phyloP scores from a whole-genome alignment of 495 filamentous ascomycete genomes.

The Rhizodiscina lignyota region DNA sequence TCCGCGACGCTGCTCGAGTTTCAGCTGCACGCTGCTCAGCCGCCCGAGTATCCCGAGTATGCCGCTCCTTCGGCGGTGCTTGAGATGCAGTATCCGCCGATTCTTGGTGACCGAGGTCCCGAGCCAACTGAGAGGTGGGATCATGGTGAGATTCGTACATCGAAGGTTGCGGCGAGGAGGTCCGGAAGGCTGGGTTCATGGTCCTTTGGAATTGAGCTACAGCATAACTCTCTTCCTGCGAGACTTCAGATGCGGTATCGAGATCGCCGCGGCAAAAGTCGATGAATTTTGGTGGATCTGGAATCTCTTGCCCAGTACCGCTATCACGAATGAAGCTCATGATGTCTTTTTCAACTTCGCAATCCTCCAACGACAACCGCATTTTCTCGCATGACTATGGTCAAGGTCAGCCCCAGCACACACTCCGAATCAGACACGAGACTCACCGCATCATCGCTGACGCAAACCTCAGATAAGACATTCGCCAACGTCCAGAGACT shows the following conservation, averaged over 20 bases:
- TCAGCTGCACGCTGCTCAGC: no score
- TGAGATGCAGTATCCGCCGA: conserved; percentile 7
- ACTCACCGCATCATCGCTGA: conserved; percentile 81
- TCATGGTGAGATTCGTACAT: conserved; percentile 83
- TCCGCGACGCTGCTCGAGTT: no score
- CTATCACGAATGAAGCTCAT: conserved; percentile 70
- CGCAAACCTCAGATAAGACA: conserved; percentile 93
- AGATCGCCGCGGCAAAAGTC: conserved; percentile 91
- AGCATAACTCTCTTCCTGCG: conserved; percentile 72
- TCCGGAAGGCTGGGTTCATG: conserved; percentile 89
- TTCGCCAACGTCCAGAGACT: conserved; percentile 97
- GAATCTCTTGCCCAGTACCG: conserved; percentile 93
- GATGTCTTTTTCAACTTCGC: conserved; percentile 96
- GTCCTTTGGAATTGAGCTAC: conserved; percentile 90
- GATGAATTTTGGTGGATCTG: conserved; percentile 93
- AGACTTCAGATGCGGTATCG: conserved; percentile 58
- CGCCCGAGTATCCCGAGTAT: neutral
- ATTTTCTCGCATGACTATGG: conserved; percentile 80
- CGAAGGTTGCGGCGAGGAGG: conserved; percentile 76
- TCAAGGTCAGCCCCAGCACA: no score
- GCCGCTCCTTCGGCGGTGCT: neutral
- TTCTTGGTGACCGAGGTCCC: conserved; percentile 42
- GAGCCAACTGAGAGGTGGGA: conserved; percentile 49
- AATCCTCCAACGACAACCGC: conserved; percentile 81
- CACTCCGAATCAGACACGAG: no score